Base-by-base conservation (phyloP, 2,329 filamentous ascomycete species). In the Alternaria sp. region DNA sequence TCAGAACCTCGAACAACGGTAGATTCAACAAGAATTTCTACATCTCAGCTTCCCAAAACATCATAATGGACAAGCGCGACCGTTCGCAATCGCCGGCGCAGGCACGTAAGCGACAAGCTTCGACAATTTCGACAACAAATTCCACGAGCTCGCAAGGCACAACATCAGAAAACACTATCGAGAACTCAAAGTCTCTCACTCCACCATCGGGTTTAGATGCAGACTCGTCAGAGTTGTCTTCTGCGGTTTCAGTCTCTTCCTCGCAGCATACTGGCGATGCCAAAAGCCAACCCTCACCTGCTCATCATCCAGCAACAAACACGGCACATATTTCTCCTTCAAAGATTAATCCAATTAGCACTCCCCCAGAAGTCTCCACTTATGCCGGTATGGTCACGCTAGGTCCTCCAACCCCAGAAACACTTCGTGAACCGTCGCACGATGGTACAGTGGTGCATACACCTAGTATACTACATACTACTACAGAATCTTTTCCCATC, bases 401-500 rank as follows among this genome's bases (percentile, higher is more conserved):
- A 3, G 44, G 54, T 1, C 8, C 11, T n/a, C n/a, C 11, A 4
- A 57, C 44, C 23, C 44, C 44, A 6, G 7, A n/a, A 1, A 49
- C 19, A 8, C 17, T 21, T 8, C 6, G 28, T 21, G 54, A 25
- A 19, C 21, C 43, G 1, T 49, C 28, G 1, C 15, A 50, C 5
- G 17, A 49, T 36, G 19, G 44, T 26, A 57, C 45, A 40, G 17
- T 40, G 19, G 28, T 15, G 30, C 30, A 21, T 43, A n/a, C 9
- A 30, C 17, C 43, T 1, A 44, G 2, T 9, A 15, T 3, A 6
- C 25, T 15, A 10, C 11, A 28, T 8, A 8, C 11, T 12, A 25
- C 21, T 3, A 1, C 15, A n/a, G 63, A 65, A 5, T 12, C 26
- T 1, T 66, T 62, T n/a, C 59, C 67, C 1, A 36, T 40, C 6